Base-by-base conservation (phyloP, 495 filamentous ascomycete species). In the Xylaria cubensis region DNA sequence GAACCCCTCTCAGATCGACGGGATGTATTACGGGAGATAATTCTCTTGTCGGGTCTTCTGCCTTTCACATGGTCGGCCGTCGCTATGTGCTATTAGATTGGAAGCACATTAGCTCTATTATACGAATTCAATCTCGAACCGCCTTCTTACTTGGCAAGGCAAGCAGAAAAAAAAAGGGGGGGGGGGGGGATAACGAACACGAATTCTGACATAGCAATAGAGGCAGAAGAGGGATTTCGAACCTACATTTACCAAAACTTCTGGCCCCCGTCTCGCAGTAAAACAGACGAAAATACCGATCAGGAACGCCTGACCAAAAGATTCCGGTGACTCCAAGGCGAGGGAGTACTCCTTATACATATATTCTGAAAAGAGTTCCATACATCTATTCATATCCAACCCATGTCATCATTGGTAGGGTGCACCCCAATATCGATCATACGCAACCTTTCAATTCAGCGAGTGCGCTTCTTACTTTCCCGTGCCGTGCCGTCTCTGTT, bases 1-100 rank as follows among this genome's bases (percentile, higher is more conserved):
- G 51, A 73, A 80, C 70, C 72, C 74, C 2, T 75, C 77, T 7
- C 74, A 78, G 3, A 70, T 74, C 46, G 73, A 75, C 71, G 74
- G 59, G 44, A 75, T 78, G 72, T 83, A 85, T 56, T 80, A 82
- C 61, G 71, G 56, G 41, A 73, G 74, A 74, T 78, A 51, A 76
- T 44, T 66, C 39, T 21, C 24, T 50, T n/a, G 24, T 64, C 41
- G 41, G 46, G 24, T 53, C 10, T 21, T 53, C 17, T 19, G 32
- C 41, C 26, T 21, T 67, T 48, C 5, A 2, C 13, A 50, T 41
- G 42, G 42, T 13, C 21, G 19, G 24, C 42, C 42, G 29, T 50
- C 34, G 24, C 19, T n/a, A n/a, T 46, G 24, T 19, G 63, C 41
- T 32, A 34, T 46, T 13, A 65, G n/a, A 65, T 17, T 24, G 39